These are phyloP conservation scores for Triticum urartu DNA, from an alignment of 176 grass and related monocot genomes.

Conservation along the genomic window DNA sequence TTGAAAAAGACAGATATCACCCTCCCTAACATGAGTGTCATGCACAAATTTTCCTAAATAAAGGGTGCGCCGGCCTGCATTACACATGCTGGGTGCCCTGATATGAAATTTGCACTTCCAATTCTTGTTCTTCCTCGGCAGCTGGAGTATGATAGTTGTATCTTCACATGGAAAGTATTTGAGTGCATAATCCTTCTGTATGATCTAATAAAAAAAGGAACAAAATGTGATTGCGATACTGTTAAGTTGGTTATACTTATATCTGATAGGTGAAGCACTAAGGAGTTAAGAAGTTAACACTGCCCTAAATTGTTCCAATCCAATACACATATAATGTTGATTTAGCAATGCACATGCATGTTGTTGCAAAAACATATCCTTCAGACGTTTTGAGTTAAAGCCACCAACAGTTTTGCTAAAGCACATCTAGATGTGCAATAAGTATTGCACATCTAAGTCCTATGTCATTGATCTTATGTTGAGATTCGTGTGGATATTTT, in stretches of 20 bases:
- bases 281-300: neutral
- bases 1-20: constrained; percentile 37
- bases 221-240: neutral
- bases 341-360: neutral
- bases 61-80: neutral
- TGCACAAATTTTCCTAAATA: constrained; percentile 15
- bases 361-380: neutral
- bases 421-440: no score
- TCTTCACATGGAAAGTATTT: constrained; percentile 6
- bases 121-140: constrained; percentile 18
- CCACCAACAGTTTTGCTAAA: no score
- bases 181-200: constrained; percentile 27
- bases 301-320: no score
- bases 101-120: constrained; percentile 29
- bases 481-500: no score
- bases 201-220: constrained; percentile 1
- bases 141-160: constrained; percentile 14
- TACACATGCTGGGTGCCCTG: neutral
- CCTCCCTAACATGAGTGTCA: constrained; percentile 41
- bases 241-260: neutral
- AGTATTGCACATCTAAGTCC: no score
- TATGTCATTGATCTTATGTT: no score
- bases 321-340: no score
- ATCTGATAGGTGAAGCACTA: no score
- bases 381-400: no score